Evolutionary conservation across 805 yeast species (phyloP), one percentile per base, ranked within the genome.

Genomic region (Yarrowia porcina): DNA sequence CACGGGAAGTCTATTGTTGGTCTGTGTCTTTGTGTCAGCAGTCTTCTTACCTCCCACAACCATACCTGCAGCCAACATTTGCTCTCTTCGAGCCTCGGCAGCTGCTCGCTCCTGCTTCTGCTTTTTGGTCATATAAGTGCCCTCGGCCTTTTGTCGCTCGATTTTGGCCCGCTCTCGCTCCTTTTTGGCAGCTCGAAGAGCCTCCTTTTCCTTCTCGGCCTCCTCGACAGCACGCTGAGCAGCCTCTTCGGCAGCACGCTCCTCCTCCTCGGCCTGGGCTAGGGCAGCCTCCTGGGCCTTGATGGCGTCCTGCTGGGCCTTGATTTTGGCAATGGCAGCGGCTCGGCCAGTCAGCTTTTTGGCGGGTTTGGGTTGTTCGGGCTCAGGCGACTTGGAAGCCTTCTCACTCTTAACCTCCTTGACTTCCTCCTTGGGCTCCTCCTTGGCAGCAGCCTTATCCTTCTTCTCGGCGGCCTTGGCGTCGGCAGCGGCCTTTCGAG

Each of bases 101-200:
- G 86, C 75, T 61, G 86, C 89, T 78, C 89, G 89, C 74, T 91
- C 96, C 75, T 91, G 97, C 77, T 89, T 90, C 80, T 94, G 99
- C 73, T 92, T 93, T 79, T 90, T 94, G 65, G 97, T 89, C 72
- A 94, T 78, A 63, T 87, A 85, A 73, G 94, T 94, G 72, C 99
- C 99, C 77, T 93, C 97, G 35, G 97, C 94, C 77, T 89, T 90
- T 74, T 94, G 84, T 77, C 90, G 93, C 71, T 94, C 99, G 68
- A 83, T 87, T 80, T 88, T 91, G 65, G 82, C 82, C 76, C 82
- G 88, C 71, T 93, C 97, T 73, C 84, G 89, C 76, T 94, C 99
- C 71, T 86, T 90, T 83, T 89, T 93, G 63, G 76, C 76, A n/a
- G 69, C 68, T 59, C 78, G 78, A 60, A 35, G 38, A 1, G 47